Percentiles rank a stretch among this genome's conserved stretches.
Conservation (phyloP, 2,329 filamentous ascomycete genomes). For the Stagonosporopsis tanaceti region DNA sequence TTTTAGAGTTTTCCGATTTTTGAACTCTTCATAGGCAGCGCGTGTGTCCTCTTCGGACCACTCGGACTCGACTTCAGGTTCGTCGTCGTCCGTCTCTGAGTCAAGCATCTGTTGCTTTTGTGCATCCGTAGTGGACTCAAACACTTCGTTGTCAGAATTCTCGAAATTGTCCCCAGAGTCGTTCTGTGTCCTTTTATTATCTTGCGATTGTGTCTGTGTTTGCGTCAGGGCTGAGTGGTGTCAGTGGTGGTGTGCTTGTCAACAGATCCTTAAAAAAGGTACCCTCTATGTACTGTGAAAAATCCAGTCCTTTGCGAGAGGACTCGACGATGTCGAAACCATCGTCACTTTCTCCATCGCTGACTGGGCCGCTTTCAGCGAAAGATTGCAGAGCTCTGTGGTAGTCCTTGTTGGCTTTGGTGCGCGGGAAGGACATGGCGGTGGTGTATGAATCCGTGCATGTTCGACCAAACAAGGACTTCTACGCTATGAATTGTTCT, state of each 20-base stretch:
- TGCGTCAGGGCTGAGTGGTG: constrained; percentile 35
- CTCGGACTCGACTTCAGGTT: constrained; percentile 29
- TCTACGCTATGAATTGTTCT: too few species aligned
- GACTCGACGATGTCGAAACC: constrained; percentile 54
- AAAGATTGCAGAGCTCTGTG: constrained; percentile 33
- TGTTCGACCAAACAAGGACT: neutral
- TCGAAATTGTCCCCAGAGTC: neutral
- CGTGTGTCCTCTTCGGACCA: constrained; percentile 64
- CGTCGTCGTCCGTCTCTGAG: constrained; percentile 23
- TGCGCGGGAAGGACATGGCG: constrained; percentile 29
- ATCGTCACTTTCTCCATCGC: constrained; percentile 48
- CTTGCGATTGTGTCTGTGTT: constrained; percentile 35
- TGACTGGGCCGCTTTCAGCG: constrained; percentile 37
- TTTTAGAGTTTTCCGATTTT: constrained; percentile 64
- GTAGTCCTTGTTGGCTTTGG: constrained; percentile 23
- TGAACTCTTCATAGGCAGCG: constrained; percentile 69
- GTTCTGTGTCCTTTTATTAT: neutral
- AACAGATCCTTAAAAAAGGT: neutral
- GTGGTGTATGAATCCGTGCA: too few species aligned
- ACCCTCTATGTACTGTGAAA: constrained; percentile 48
- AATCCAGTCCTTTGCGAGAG: constrained; percentile 41
- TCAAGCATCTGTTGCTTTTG: neutral
- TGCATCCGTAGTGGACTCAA: neutral
- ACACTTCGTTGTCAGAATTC: constrained; percentile 17
- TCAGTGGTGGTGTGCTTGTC: constrained; percentile 12